Base-by-base conservation (phyloP, 805 yeast species). In the Pichia nakasei region DNA sequence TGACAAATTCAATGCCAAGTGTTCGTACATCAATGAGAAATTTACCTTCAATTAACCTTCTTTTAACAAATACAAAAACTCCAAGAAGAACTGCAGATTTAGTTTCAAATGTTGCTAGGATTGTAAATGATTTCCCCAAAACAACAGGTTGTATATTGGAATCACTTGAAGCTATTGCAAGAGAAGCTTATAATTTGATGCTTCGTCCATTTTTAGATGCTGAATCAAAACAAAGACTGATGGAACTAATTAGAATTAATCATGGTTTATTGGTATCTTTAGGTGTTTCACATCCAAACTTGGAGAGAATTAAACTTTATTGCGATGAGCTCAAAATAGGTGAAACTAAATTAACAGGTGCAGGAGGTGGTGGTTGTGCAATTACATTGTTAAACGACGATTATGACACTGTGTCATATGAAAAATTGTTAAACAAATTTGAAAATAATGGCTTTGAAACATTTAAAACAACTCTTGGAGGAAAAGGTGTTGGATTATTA, bases 341-440 rank as follows among this genome's bases (percentile, higher is more conserved):
- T 8, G 79, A 83, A 46, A 91, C 98, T 0, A 93, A 93, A 61
- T 72, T 93, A 43, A 93, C 98, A 0, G 98, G 98, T 35, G 98
- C 98, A 0, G 98, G 98, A 31, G 98, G 98, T 19, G 98, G 98
- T 41, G 98, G 98, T 2, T 93, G 98, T 68, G 95, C 97, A 11
- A 82, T 93, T 44, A 93, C 97, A 0, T 64, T 93, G 33, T 68
- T 89, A 15, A 67, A 75, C 39, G 78, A 73, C 35, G 68, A 66
- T 3, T 61, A 62, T 21, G 56, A 65, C 29, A 51, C 55, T 15
- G 52, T 55, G 8, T 55, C 52, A 18, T 52, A 70, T 31, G 60
- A 66, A 11, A 57, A 63, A 4, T 69, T 72, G 20, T 59, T 61
- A 5, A 35, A 43, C 1, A 64, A 63, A 45, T 70, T 75, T 39